Base-by-base conservation (phyloP, 2,329 filamentous ascomycete genomes). In the Paracorniculantispora psalliotae region DNA sequence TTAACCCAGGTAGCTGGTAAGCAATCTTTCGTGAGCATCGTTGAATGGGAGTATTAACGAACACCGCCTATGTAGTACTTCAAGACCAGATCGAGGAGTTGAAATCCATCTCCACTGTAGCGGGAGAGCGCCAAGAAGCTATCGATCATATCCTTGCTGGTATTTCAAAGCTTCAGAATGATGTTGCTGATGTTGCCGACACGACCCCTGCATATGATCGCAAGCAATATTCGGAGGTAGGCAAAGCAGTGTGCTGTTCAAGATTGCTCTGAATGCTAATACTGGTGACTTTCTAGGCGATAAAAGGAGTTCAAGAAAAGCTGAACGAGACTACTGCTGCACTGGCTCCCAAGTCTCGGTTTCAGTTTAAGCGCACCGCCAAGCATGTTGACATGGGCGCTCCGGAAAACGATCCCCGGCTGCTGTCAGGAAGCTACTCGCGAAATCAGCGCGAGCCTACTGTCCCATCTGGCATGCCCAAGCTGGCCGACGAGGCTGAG, bases 151-250 rank as follows among this genome's bases (percentile, higher is more conserved):
- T 92, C 64, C 81, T 96, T 15, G 86, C 89, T 17, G 84, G 85
- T 62, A 94, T 97, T 67, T 87, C 90, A 30, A 84, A 85, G 59
- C 81, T 97, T 17, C 92, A 91, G 1, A 89, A 88, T 63, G 88
- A 94, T 66, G 90, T 97, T 41, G 88, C 90, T 64, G 92, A 97
- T 73, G 89, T 90, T 0, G 85, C 89, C 1, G 86, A 87, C 59
- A 91, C 88, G 65, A 84, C 96, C 17, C 92, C 94, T 2, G 86
- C 91, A 8, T 96, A 97, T 70, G 94, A 97, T 68, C 91, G 94
- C 71, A 85, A 90, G 65, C 88, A 89, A 25, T 97, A 96, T 69
- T 84, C 87, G 46, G 86, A 92, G 76, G 90, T 92, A 73, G 57
- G 67, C 61, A 26, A 35, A 4, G 10, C 25, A 15, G 7, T 26